Conservation (phyloP, 2,329 filamentous ascomycete species). For the Cladophialophora carrionii region DNA sequence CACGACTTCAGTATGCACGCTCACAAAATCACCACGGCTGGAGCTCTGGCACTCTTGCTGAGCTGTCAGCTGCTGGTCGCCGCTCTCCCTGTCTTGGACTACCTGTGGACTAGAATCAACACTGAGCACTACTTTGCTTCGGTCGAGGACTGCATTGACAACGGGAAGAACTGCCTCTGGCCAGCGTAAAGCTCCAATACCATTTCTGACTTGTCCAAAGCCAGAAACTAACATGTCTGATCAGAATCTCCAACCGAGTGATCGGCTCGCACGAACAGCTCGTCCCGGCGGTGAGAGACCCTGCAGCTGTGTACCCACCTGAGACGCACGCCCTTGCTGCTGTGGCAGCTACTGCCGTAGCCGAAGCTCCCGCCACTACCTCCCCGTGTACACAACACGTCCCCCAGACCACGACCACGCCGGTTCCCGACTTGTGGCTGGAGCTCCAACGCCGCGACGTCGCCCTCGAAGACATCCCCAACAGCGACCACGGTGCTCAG, state of each 20-base stretch:
- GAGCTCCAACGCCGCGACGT: slow-evolving; percentile 4
- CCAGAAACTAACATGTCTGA: background rate
- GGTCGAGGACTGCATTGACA: background rate
- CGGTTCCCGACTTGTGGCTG: background rate
- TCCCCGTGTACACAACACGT: background rate
- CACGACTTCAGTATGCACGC: slow-evolving; percentile 13
- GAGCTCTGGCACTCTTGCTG: slow-evolving; percentile 12
- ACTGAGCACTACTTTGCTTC: slow-evolving; percentile 9
- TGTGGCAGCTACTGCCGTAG: slow-evolving; percentile 7
- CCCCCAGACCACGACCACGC: slow-evolving; percentile 4
- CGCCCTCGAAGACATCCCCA: slow-evolving; percentile 16
- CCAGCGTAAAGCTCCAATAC: slow-evolving; percentile 10
- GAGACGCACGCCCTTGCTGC: slow-evolving; percentile 13
- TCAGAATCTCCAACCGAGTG: background rate
- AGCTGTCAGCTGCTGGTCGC: slow-evolving; percentile 17
- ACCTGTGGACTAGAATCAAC: slow-evolving; percentile 19
- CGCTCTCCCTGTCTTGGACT: slow-evolving; percentile 24
- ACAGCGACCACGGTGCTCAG: background rate
- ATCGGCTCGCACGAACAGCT: background rate
- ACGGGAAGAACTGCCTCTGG: slow-evolving; percentile 10
- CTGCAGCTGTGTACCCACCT: slow-evolving; percentile 26
- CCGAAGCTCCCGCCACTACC: background rate
- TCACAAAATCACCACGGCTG: slow-evolving; percentile 4
- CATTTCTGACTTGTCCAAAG: background rate
- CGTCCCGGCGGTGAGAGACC: slow-evolving; percentile 11